phyloP scores from a whole-genome alignment of 805 yeast species.

The Wickerhamiella vanderwaltii region DNA sequence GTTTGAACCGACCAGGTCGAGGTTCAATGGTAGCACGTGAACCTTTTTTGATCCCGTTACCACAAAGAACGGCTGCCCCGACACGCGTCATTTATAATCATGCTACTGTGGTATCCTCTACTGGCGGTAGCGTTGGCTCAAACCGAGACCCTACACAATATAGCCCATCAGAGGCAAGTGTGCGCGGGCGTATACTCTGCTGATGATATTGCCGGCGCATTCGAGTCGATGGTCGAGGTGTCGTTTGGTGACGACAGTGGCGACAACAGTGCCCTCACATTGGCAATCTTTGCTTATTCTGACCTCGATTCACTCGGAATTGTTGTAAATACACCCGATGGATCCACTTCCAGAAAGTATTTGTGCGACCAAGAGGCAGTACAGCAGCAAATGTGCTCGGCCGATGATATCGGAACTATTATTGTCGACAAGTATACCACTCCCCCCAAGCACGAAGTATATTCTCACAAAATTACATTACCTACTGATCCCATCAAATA shows the following conservation, averaged over 20 bases:
- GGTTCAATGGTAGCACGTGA: too few relatives aligned
- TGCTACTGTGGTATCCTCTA: conserved; percentile 5
- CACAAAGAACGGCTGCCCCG: too few relatives aligned
- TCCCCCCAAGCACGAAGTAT: conserved; percentile 40
- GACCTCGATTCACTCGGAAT: conserved; percentile 63
- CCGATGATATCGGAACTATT: conserved; percentile 47
- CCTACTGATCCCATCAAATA: conserved; percentile 49
- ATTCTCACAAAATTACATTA: conserved; percentile 42
- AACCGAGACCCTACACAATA: conserved; percentile 28
- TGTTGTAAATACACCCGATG: conserved; percentile 31
- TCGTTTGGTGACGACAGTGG: conserved; percentile 12
- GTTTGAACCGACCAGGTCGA: too few relatives aligned
- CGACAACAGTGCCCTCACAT: conserved; percentile 33
- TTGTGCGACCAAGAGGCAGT: conserved; percentile 67
- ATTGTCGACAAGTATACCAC: conserved; percentile 36
- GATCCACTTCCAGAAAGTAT: conserved; percentile 33
- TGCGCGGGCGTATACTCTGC: conserved; percentile 88
- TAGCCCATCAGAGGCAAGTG: conserved; percentile 43
- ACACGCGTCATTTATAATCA: conserved; percentile 1
- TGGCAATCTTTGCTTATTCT: conserved; percentile 71
- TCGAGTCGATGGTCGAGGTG: conserved; percentile 15
- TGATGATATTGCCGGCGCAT: conserved; percentile 70
- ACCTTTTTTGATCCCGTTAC: too few relatives aligned
- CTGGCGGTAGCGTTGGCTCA: conserved; percentile 17
- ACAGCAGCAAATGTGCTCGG: conserved; percentile 41